Evolutionary conservation across 1,139 yeast genomes (phyloP), one percentile per base, ranked within the genome.

Genomic region (Lodderomyces beijingensis): DNA sequence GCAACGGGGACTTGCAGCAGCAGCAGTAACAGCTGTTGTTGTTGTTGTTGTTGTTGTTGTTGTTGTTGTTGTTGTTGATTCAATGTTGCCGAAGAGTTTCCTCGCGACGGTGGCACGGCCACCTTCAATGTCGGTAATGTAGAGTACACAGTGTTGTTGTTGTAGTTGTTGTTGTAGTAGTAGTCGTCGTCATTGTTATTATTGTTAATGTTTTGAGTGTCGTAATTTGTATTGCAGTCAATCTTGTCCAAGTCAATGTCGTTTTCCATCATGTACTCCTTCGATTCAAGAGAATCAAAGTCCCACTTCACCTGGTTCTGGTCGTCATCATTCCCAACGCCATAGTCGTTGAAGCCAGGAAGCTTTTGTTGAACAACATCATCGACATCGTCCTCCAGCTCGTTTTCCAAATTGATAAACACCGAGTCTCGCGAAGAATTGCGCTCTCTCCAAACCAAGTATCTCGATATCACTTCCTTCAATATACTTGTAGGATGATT

Each of bases 241-340:
- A 74, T 74, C 28, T 68, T 68, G 32, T 64, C 70, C 21, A 74
- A 44, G 40, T 74, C 70, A 32, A 76, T 73, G 34, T 77, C 82
- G 51, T 77, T 79, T 36, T 82, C 87, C 33, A 78, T 59, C 35
- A 83, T 79, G 49, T 81, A 82, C 44, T 82, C 89, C 25, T 77
- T 70, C 31, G 85, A 74, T 48, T 82, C 79, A 37, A 83, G 58
- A 1, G 91, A 81, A 53, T 84, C 93, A 47, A 85, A 85, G 57
- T 84, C 94, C 94, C 95, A 85, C 54, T 81, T 81, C n/a, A 81
- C 78, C 42, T 77, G 86, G n/a, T 74, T 59, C 28, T 63, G 65
- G 25, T 55, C 59, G 30, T 34, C 28, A 16, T 36, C 27, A 30
- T 34, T 34, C 19, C 27, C 28, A 8, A 26, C 25, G 9, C 30